Conservation (phyloP, 441 rosid genomes). For the Brassica hybrid region DNA sequence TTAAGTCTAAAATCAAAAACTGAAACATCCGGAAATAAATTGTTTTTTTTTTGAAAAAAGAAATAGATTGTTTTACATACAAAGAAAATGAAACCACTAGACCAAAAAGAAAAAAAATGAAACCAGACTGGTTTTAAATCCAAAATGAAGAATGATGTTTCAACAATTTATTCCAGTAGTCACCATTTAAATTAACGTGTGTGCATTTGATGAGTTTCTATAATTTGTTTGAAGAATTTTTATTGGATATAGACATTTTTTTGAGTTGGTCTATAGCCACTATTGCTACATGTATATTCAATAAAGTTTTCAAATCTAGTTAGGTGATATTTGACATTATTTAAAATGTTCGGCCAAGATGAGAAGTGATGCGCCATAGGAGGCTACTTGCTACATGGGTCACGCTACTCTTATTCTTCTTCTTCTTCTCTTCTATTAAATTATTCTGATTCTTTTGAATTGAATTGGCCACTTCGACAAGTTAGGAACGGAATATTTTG, state of each 20-base stretch:
- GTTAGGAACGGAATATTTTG: conserved; percentile 27
- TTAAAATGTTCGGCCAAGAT: conserved; percentile 39
- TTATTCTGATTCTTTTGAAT: conserved; percentile 18
- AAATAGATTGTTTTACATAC: background rate
- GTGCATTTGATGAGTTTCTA: background rate
- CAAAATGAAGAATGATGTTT: background rate
- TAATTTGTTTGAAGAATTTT: background rate
- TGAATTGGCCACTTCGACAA: conserved; percentile 20
- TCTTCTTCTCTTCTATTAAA: background rate
- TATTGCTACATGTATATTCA: conserved; percentile 25
- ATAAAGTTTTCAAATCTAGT: conserved; percentile 22
- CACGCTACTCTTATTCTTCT: conserved; percentile 17
- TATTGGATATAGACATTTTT: background rate
- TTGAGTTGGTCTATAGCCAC: conserved; percentile 38
- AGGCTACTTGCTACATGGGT: conserved; percentile 26
- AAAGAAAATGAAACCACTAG: background rate
- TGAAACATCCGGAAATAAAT: background rate
- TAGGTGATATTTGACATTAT: conserved; percentile 37
- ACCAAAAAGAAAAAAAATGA: background rate
- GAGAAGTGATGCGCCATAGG: conserved; percentile 33
- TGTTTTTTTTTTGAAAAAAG: background rate
- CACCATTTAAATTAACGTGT: background rate
- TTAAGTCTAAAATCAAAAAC: background rate
- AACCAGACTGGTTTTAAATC: background rate
- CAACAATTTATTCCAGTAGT: background rate